Evolutionary conservation across 1,139 yeast genomes (phyloP), one percentile per base, ranked within the genome.

Genomic region (Saccharomyces hybrid): DNA sequence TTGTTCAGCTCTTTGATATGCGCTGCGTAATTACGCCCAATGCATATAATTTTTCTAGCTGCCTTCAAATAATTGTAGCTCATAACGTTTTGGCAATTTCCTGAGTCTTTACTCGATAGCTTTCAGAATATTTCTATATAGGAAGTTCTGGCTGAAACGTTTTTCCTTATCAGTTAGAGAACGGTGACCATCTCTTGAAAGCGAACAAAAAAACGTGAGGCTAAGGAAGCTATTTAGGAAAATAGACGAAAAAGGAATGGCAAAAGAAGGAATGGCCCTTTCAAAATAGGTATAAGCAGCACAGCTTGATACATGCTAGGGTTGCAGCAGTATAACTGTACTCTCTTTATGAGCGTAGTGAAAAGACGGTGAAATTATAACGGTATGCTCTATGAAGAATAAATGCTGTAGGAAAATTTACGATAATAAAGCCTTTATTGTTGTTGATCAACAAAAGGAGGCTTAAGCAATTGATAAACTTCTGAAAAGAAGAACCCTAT

Each of bases 1-100:
- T 90, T 93, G 75, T 88, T 87, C 56, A 93, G 77, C 71, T 93
- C 99, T 61, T 86, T 82, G 69, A 90, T 88, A 65, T 93, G 99
- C 46, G 96, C 98, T 5, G 89, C 96, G 69, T 90, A 93, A 72
- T 93, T 93, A 62, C 99, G 85, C 50, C 99, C 99, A 60, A 93
- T 91, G 71, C 99, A 93, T 47, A 93, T 80, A 68, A 91, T 82
- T 73, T 93, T 93, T 50, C 86, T 78, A 2, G 95, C 95, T 38
- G 75, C 70, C 57, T 80, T 82, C 47, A 84, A 74, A 67, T 85
- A 88, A 46, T 77, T 73, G 65, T 77, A 76, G 14, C 85, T 59
- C 71, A 66, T 66, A 20, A 26, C 20, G 44, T 38, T 6, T 3
- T 23, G 8, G 26, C 25, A 16, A 38, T 16, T 3, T 14, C n/a